phyloP scores from a whole-genome alignment of 192 early-diverging fungal species.

The Obelidium mucronatum region DNA sequence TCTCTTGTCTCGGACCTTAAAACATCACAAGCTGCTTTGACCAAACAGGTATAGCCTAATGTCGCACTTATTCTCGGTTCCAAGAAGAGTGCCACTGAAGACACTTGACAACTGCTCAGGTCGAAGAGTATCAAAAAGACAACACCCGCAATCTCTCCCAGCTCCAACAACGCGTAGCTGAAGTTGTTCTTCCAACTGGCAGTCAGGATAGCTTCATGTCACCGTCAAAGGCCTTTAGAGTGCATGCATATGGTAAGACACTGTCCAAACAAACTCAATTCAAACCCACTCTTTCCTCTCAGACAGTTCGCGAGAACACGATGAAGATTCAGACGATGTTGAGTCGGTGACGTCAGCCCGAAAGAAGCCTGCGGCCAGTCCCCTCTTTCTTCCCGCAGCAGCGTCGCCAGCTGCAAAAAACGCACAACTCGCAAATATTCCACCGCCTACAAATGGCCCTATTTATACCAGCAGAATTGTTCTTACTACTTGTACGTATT shows the following conservation, averaged over 20 bases:
- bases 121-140: conserved; percentile 27
- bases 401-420: neutral
- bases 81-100: neutral
- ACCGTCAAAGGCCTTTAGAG: conserved; percentile 13
- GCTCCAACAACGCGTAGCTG: conserved; percentile 17
- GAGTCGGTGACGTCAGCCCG: conserved; percentile 8
- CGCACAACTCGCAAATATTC: neutral
- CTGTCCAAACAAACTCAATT: neutral
- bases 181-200: neutral
- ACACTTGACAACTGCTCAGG: neutral
- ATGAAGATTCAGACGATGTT: conserved; percentile 39
- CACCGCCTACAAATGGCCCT: neutral
- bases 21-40: conserved; percentile 1
- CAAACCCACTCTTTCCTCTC: neutral
- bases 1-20: conserved; percentile 7
- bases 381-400: neutral
- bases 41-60: neutral
- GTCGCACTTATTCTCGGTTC: neutral
- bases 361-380: neutral
- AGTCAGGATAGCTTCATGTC: neutral
- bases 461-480: conserved; percentile 67
- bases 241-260: conserved; percentile 16
- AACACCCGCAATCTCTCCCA: conserved; percentile 2
- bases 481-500: conserved; percentile 65
- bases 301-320: conserved; percentile 6